Conservation (phyloP, 2,329 filamentous ascomycete genomes). For the Neonectria ditissima region DNA sequence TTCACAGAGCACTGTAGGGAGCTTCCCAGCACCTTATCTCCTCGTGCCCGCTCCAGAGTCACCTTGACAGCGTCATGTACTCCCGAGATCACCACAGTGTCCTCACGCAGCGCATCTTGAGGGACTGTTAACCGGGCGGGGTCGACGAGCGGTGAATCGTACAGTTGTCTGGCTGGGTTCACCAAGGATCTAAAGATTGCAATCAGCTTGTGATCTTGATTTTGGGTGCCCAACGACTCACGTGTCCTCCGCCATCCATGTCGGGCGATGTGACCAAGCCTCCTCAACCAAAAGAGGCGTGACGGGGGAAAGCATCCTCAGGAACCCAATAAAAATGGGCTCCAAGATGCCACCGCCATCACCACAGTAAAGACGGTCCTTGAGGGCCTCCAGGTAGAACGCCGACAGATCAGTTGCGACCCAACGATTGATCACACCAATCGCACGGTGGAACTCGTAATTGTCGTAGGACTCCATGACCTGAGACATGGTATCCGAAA, state of each 20-base stretch:
- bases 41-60: conserved; percentile 79
- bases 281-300: conserved; percentile 89
- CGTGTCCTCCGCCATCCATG: conserved; percentile 66
- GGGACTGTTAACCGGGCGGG: conserved; percentile 53
- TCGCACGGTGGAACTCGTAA: conserved; percentile 85
- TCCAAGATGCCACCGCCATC: conserved; percentile 73
- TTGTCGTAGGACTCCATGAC: conserved; percentile 74
- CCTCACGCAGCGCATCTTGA: conserved; percentile 54
- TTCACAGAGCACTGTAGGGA: conserved; percentile 82
- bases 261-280: conserved; percentile 82
- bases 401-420: conserved; percentile 85
- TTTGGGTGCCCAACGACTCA: conserved; percentile 46
- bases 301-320: conserved; percentile 84
- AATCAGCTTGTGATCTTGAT: conserved; percentile 33
- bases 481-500: conserved; percentile 72
- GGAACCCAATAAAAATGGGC: conserved; percentile 76
- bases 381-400: conserved; percentile 93
- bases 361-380: conserved; percentile 92
- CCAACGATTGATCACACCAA: conserved; percentile 82
- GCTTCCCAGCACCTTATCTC: conserved; percentile 79
- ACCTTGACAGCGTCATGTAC: conserved; percentile 77
- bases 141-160: conserved; percentile 58
- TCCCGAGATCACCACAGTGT: conserved; percentile 62
- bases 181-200: conserved; percentile 41
- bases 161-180: conserved; percentile 62